Evolutionary conservation across 805 yeast species (phyloP).

Genomic region (Torulaspora microellipsoides): DNA sequence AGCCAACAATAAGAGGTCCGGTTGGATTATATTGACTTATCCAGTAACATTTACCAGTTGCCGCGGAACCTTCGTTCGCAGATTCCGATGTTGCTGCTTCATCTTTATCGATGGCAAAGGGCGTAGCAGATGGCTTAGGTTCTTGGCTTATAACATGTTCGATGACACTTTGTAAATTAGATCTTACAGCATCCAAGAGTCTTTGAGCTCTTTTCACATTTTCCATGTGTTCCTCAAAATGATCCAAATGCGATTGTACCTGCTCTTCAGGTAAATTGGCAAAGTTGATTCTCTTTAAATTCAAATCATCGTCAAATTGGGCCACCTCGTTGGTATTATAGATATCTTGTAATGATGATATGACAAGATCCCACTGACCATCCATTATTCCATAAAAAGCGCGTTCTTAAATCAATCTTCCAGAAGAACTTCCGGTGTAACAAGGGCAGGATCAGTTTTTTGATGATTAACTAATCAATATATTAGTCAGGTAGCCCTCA

Average conservation of each 20-base stretch:
- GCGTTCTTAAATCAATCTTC: too few species aligned
- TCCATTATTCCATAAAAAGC: constrained; percentile 35
- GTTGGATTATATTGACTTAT: constrained; percentile 54
- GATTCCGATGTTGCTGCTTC: constrained; percentile 14
- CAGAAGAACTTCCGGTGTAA: too few species aligned
- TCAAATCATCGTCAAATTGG: constrained; percentile 42
- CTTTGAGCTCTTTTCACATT: constrained; percentile 51
- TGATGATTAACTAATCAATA: too few species aligned
- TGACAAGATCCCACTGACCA: constrained; percentile 64
- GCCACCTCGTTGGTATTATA: constrained; percentile 56
- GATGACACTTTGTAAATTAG: constrained; percentile 47
- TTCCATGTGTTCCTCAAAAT: constrained; percentile 48
- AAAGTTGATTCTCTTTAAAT: constrained; percentile 29
- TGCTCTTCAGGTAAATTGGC: constrained; percentile 38
- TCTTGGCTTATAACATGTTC: constrained; percentile 11
- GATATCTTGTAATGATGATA: constrained; percentile 63
- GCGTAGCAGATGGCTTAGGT: constrained; percentile 3
- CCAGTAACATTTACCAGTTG: constrained; percentile 44
- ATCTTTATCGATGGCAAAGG: background rate
- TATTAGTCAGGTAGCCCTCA: too few species aligned
- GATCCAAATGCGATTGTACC: constrained; percentile 38
- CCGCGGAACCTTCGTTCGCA: constrained; percentile 14
- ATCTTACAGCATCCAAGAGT: constrained; percentile 38
- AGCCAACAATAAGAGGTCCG: constrained; percentile 56
- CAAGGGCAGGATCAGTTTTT: too few species aligned